phyloP scores from a whole-genome alignment of 768 basidiomycete species.

The Chalciporus chontae region DNA sequence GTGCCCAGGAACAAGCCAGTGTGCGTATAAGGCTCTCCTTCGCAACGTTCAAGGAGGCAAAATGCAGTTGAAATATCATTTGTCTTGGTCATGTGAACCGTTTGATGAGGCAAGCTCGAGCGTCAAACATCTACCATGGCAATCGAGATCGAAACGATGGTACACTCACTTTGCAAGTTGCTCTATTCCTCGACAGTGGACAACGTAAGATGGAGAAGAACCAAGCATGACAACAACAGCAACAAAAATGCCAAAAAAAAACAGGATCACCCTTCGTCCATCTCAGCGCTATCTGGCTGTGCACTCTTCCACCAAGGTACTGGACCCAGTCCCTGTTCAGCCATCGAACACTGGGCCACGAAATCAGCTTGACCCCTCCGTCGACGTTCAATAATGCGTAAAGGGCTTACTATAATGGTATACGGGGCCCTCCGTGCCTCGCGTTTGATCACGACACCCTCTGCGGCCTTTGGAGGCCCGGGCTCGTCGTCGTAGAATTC shows the following conservation, averaged over 20 bases:
- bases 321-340: constrained; percentile 79
- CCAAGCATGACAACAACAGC: not conserved
- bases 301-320: constrained; percentile 69
- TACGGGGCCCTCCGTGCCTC: constrained; percentile 60
- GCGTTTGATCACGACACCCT: constrained; percentile 57
- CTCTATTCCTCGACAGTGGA: not conserved
- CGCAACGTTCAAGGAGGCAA: too few species aligned
- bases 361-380: too few species aligned
- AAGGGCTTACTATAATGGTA: constrained; percentile 55
- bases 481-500: constrained; percentile 87
- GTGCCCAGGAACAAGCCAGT: too few species aligned
- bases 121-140: too few species aligned
- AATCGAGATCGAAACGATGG: too few species aligned
- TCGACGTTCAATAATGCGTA: not conserved
- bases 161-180: too few species aligned
- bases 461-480: constrained; percentile 71
- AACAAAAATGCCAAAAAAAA: not conserved
- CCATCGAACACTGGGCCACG: constrained; percentile 68
- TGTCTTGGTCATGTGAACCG: too few species aligned
- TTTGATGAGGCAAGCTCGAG: too few species aligned
- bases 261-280: constrained; percentile 36
- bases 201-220: not conserved
- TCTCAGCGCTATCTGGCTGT: constrained; percentile 38
- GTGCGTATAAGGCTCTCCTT: too few species aligned
- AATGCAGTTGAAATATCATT: too few species aligned